Evolutionary conservation across 2,329 filamentous ascomycete genomes (phyloP), one percentile per base, ranked within the genome.

Genomic region (Lasiodiplodia hormozganensis): DNA sequence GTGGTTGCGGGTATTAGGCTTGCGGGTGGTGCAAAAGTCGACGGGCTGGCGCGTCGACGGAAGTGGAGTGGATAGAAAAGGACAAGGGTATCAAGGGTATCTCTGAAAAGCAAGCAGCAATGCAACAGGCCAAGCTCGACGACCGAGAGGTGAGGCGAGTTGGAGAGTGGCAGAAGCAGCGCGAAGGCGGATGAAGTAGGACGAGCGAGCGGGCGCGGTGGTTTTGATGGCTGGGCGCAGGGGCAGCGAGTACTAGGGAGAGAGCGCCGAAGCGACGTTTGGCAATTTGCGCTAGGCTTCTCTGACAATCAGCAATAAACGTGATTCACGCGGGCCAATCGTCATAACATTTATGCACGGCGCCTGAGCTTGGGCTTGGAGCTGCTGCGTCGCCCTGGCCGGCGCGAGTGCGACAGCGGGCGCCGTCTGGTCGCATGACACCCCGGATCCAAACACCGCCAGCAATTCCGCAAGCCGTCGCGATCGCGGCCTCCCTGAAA

Each of bases 231-330:
- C 21, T 31, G 40, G 65, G 54, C 65, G 58, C 60, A 64, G 60
- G 60, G 54, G 65, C 53, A 43, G 23, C 49, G 52, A 52, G 54
- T 52, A 67, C 51, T 67, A 60, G 65, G 65, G 43, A 43, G 51
- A 47, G 52, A 49, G 51, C 34, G 49, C 34, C 52, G 64, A 65
- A 66, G 51, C 51, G 64, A 66, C 43, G 64, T 56, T 56, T 66
- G 56, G 64, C 58, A 62, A 66, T 66, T 56, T 66, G 64, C 58
- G 54, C 58, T 51, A 47, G 58, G 52, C 38, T 66, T 57, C 64
- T 66, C 52, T 66, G 64, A 66, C 58, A 66, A 47, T 43, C 52
- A 56, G 64, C 65, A 67, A 67, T 67, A 54, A 67, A 67, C 65
- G 65, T 67, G 65, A 67, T 64, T 64, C 60, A 52, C 60, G 43